Base-by-base conservation (phyloP, 1,284 basidiomycete species). In the Exobasidium cylindrosporum region DNA sequence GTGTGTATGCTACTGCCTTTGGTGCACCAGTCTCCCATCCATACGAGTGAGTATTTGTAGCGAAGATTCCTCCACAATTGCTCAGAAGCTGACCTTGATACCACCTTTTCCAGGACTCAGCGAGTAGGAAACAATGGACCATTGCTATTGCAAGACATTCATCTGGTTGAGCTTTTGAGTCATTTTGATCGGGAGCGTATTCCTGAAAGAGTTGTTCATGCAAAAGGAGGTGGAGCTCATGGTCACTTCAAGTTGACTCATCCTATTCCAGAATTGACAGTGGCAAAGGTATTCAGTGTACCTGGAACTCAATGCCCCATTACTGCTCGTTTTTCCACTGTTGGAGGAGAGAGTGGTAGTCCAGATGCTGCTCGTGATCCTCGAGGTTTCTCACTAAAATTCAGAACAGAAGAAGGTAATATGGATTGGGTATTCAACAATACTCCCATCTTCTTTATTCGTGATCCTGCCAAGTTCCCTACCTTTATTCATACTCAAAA, bases 71-170 rank as follows among this genome's bases (percentile, higher is more conserved):
- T n/a, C n/a, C n/a, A n/a, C n/a, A n/a, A n/a, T n/a, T n/a, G n/a
- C n/a, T n/a, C n/a, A n/a, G n/a, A n/a, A n/a, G n/a, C n/a, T n/a
- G n/a, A n/a, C n/a, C n/a, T n/a, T n/a, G n/a, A n/a, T n/a, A n/a
- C n/a, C n/a, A n/a, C n/a, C n/a, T n/a, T n/a, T n/a, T n/a, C n/a
- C n/a, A n/a, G n/a, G 84, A 52, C 87, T 62, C 88, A 92, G 82
- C 87, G 90, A 52, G 84, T 89, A 29, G 90, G 92, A 54, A 68
- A 81, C 54, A 82, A 85, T 57, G 93, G 93, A 0, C 90, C 91
- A 30, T 86, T 96, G 29, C 85, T 96, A 17, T 84, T 96, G 44
- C 92, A 95, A 82, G 53, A 64, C 60, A 72, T 66, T 67, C 70
- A 75, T 62, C 70, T 74, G 14, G 58, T 71, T 54, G 67, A 70